phyloP scores from a whole-genome alignment of 1,139 yeast species.

The Groenewaldozyma auringiensis region DNA sequence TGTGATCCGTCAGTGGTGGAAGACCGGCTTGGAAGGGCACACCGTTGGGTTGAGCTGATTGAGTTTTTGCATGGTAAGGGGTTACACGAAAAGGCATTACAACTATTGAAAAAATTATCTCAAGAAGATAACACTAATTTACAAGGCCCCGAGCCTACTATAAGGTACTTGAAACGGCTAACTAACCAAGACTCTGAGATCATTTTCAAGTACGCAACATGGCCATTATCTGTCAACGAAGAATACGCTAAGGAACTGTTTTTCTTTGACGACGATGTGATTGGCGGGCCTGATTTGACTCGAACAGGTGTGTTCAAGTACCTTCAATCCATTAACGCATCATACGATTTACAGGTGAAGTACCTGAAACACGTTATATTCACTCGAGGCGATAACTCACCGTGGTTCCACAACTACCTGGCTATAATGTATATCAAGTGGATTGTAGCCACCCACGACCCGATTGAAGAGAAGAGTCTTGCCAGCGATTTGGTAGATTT shows the following conservation, averaged over 20 bases:
- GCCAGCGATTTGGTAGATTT: slow-evolving; percentile 20
- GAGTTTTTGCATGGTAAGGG: slow-evolving; percentile 67
- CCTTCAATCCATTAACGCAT: slow-evolving; percentile 24
- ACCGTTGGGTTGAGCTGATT: slow-evolving; percentile 58
- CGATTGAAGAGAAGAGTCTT: slow-evolving; percentile 12
- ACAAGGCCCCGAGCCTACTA: slow-evolving; percentile 42
- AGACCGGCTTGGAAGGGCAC: slow-evolving; percentile 43
- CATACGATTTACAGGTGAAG: slow-evolving; percentile 35
- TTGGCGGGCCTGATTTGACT: slow-evolving; percentile 46
- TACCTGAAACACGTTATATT: slow-evolving; percentile 59
- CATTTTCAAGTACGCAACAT: slow-evolving; percentile 50
- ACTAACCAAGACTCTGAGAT: slow-evolving; percentile 44
- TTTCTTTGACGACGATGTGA: slow-evolving; percentile 41
- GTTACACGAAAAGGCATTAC: slow-evolving; percentile 61
- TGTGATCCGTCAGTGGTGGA: slow-evolving; percentile 65
- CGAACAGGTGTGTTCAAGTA: slow-evolving; percentile 46
- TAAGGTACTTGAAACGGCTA: slow-evolving; percentile 60
- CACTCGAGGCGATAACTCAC: slow-evolving; percentile 38
- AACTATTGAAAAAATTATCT: slow-evolving; percentile 40
- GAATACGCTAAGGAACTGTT: slow-evolving; percentile 48
- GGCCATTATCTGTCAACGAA: slow-evolving; percentile 43
- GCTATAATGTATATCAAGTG: slow-evolving; percentile 48
- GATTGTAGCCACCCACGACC: slow-evolving; percentile 17
- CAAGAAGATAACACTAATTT: slow-evolving; percentile 15
- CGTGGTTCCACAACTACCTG: slow-evolving; percentile 45